Evolutionary conservation across 192 early-diverging fungal genomes (phyloP).

Genomic region (Coemansia sp.): DNA sequence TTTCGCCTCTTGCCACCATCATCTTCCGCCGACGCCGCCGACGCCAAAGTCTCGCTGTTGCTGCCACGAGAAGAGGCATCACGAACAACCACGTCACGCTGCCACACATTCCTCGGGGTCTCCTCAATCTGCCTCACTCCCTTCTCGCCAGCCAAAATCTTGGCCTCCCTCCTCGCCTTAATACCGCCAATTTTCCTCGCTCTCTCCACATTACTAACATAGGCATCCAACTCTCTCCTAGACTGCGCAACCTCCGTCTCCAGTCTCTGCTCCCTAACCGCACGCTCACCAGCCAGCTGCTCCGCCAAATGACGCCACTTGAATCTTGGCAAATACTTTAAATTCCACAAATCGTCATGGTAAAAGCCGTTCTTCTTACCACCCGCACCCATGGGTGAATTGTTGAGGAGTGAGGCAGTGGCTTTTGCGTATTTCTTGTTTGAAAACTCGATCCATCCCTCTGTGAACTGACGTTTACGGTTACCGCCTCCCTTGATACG

Average conservation of each 20-base stretch:
- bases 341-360: constrained; percentile 97
- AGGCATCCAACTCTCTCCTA: constrained; percentile 84
- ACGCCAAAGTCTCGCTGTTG: constrained; percentile 13
- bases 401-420: constrained; percentile 78
- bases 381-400: constrained; percentile 72
- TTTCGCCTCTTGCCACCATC: constrained; percentile 23
- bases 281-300: constrained; percentile 80
- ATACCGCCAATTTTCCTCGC: constrained; percentile 88
- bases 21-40: no score
- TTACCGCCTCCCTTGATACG: constrained; percentile 33
- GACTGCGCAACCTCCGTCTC: constrained; percentile 83
- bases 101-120: constrained; percentile 58
- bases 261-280: constrained; percentile 79
- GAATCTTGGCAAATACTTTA: constrained; percentile 95
- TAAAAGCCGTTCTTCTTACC: constrained; percentile 85
- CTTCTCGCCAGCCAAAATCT: constrained; percentile 29
- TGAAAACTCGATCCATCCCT: not conserved
- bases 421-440: not conserved
- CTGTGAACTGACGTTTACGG: not conserved
- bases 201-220: constrained; percentile 84
- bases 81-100: constrained; percentile 64
- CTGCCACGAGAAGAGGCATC: constrained; percentile 47
- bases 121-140: constrained; percentile 56
- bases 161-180: constrained; percentile 64
- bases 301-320: constrained; percentile 97